Conservation (phyloP, 768 basidiomycete species). For the Pseudohyphozyma bogoriensis region DNA sequence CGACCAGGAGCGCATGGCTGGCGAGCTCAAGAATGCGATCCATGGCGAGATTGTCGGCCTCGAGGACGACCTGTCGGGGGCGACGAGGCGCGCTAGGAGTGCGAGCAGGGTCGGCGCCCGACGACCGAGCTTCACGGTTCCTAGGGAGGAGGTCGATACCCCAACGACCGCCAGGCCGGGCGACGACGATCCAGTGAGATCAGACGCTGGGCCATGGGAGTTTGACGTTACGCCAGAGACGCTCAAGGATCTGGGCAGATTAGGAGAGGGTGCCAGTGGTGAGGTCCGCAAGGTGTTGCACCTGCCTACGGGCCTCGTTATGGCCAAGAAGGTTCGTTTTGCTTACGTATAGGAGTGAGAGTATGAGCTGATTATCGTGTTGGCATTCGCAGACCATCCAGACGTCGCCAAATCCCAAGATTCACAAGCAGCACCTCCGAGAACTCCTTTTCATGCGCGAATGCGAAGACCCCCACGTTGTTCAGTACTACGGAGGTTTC, state of each 20-base stretch:
- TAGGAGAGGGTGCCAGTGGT: conserved; percentile 93
- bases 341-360: neutral
- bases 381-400: conserved; percentile 53
- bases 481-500: conserved; percentile 81
- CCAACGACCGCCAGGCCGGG: neutral
- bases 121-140: neutral
- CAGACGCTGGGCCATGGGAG: neutral
- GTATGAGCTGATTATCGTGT: neutral
- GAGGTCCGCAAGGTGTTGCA: conserved; percentile 90
- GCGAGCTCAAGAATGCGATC: conserved; percentile 25
- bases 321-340: conserved; percentile 67
- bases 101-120: neutral
- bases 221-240: conserved; percentile 34
- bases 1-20: conserved; percentile 25
- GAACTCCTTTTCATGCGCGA: conserved; percentile 83
- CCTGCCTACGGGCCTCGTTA: conserved; percentile 61
- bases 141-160: neutral
- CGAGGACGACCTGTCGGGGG: conserved; percentile 26
- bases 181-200: neutral
- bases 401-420: conserved; percentile 72
- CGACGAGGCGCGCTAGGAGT: conserved; percentile 20
- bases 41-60: conserved; percentile 13
- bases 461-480: conserved; percentile 75
- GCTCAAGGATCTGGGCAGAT: conserved; percentile 62
- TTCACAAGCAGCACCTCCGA: conserved; percentile 68